These are phyloP conservation scores for Alloascoidea hylecoeti DNA, from an alignment of 805 yeast species.

Conservation along the genomic window DNA sequence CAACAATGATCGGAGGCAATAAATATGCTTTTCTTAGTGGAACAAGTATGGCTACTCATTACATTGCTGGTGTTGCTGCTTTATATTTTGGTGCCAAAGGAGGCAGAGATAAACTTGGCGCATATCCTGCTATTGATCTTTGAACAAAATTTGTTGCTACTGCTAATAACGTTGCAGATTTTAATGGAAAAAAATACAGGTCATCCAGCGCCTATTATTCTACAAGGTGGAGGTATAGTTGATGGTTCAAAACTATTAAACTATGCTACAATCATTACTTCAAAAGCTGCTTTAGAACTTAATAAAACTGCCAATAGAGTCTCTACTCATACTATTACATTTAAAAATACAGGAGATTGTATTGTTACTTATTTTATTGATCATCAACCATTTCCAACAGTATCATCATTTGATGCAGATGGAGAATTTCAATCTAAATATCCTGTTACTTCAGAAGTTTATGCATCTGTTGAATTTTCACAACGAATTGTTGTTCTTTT, in stretches of 20 bases:
- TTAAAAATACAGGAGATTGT: not conserved
- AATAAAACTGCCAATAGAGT: not conserved
- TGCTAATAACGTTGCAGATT: constrained; percentile 2
- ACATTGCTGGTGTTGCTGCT: constrained; percentile 10
- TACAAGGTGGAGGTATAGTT: constrained; percentile 11
- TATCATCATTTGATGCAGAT: not conserved
- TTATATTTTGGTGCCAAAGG: constrained; percentile 5
- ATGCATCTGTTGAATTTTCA: not conserved
- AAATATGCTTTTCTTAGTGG: constrained; percentile 7
- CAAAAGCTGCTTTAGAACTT: constrained; percentile 1
- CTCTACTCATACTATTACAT: not conserved
- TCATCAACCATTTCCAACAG: not conserved
- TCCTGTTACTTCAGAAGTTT: not conserved
- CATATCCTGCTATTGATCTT: constrained; percentile 3
- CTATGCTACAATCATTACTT: constrained; percentile 4
- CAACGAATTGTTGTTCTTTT: not conserved
- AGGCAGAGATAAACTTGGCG: constrained; percentile 2
- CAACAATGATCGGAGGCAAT: constrained; percentile 4
- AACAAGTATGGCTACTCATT: constrained; percentile 11
- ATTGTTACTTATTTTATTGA: not conserved
- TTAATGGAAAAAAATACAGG: not conserved
- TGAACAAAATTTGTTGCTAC: constrained; percentile 5
- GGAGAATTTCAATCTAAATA: not conserved
- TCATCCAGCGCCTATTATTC: constrained; percentile 7
- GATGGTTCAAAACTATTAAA: constrained; percentile 9